Percentiles rank a stretch among this genome's conserved stretches.
phyloP scores from a whole-genome alignment of 2,329 filamentous ascomycete species.

The Tolypocladium tundrense region DNA sequence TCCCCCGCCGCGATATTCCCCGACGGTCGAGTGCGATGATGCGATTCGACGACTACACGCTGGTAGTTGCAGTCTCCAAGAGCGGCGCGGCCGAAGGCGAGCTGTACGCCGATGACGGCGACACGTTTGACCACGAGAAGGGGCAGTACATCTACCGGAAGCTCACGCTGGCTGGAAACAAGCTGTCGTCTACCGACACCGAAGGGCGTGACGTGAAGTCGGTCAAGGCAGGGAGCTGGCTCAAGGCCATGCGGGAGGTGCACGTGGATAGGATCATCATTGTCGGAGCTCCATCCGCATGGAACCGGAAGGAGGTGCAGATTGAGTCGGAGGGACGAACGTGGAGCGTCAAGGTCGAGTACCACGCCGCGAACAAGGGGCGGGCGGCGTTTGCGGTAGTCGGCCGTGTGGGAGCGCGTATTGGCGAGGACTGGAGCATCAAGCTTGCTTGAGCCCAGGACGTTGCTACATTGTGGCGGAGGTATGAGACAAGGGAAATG shows the following conservation, averaged over 20 bases:
- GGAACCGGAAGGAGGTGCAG: slow-evolving; percentile 54
- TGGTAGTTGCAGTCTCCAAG: slow-evolving; percentile 64
- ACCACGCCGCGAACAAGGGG: slow-evolving; percentile 34
- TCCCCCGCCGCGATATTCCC: slow-evolving; percentile 80
- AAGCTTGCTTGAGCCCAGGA: slow-evolving; percentile 13
- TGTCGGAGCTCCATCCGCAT: slow-evolving; percentile 64
- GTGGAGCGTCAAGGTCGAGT: slow-evolving; percentile 52
- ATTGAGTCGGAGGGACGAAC: slow-evolving; percentile 43
- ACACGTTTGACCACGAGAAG: slow-evolving; percentile 77
- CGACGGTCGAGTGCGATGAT: slow-evolving; percentile 79
- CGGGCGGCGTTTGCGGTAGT: slow-evolving; percentile 42
- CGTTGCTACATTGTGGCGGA: background rate
- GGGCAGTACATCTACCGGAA: slow-evolving; percentile 82
- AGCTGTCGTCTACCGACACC: slow-evolving; percentile 61
- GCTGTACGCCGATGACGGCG: slow-evolving; percentile 87
- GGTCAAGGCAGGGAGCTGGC: slow-evolving; percentile 54
- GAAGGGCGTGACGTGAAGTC: slow-evolving; percentile 42
- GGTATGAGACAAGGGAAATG: no score
- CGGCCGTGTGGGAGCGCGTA: slow-evolving; percentile 38
- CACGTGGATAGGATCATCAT: slow-evolving; percentile 75
- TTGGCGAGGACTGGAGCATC: slow-evolving; percentile 45
- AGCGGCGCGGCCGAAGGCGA: slow-evolving; percentile 56
- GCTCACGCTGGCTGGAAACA: slow-evolving; percentile 55
- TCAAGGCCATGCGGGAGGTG: slow-evolving; percentile 70
- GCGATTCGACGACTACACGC: slow-evolving; percentile 90